Conservation (phyloP, 1,139 yeast genomes). For the Meyerozyma athensensis region DNA sequence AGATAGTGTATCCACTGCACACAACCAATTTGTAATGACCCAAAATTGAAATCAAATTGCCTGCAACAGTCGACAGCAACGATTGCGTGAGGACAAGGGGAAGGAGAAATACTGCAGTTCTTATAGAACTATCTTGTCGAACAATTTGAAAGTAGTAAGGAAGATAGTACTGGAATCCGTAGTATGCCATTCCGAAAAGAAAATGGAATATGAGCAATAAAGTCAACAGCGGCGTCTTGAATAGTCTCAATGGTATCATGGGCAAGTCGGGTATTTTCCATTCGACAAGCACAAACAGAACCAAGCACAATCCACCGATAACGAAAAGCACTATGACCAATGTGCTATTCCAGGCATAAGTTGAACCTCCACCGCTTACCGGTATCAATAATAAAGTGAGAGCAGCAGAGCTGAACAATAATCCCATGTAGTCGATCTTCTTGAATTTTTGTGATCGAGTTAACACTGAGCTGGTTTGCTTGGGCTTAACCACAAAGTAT, state of each 20-base stretch:
- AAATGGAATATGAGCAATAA: constrained; percentile 14
- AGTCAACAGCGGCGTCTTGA: constrained; percentile 13
- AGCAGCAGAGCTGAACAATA: constrained; percentile 17
- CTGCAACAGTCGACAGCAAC: constrained; percentile 15
- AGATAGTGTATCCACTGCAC: constrained; percentile 12
- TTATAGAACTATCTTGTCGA: constrained; percentile 13
- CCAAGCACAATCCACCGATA: constrained; percentile 16
- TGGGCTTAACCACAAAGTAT: constrained; percentile 12
- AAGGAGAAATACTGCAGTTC: constrained; percentile 13
- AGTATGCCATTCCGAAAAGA: constrained; percentile 18
- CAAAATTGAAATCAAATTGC: constrained; percentile 13
- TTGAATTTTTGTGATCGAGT: constrained; percentile 13
- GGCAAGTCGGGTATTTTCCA: constrained; percentile 18
- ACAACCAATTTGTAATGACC: constrained; percentile 17
- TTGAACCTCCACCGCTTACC: constrained; percentile 19
- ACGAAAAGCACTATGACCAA: constrained; percentile 18
- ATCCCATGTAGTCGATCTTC: constrained; percentile 18
- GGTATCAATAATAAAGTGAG: constrained; percentile 17
- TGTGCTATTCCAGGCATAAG: constrained; percentile 17
- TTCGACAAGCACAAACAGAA: constrained; percentile 16
- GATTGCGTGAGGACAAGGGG: constrained; percentile 18
- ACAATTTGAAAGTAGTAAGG: constrained; percentile 19
- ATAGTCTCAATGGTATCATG: constrained; percentile 18
- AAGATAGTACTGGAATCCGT: constrained; percentile 14
- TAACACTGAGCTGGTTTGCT: constrained; percentile 12